Conservation (phyloP, 805 yeast genomes). For the Ogataea ganodermae region DNA sequence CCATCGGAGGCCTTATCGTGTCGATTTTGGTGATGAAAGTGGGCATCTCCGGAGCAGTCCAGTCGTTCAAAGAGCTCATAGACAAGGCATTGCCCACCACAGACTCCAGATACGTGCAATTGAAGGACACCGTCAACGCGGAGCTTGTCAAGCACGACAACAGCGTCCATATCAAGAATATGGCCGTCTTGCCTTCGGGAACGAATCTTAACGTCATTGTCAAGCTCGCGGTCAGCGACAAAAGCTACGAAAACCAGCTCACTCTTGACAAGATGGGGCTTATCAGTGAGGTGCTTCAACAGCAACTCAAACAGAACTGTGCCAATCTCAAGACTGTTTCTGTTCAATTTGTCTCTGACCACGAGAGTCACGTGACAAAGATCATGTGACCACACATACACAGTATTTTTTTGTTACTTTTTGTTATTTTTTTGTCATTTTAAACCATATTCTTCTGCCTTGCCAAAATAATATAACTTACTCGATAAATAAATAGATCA, state of each 20-base stretch:
- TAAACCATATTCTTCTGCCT: too few relatives aligned
- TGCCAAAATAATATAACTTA: too few relatives aligned
- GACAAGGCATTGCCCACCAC: constrained; percentile 64
- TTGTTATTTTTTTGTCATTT: too few relatives aligned
- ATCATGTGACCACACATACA: background rate
- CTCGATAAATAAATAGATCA: too few relatives aligned
- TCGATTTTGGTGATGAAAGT: constrained; percentile 81
- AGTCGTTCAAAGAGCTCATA: constrained; percentile 72
- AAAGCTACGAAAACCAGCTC: constrained; percentile 30
- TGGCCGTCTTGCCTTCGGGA: constrained; percentile 54
- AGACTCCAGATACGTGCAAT: constrained; percentile 49
- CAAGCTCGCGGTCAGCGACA: constrained; percentile 35
- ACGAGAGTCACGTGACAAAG: constrained; percentile 4
- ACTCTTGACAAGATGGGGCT: constrained; percentile 37
- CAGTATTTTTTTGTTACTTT: too few relatives aligned
- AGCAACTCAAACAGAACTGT: constrained; percentile 37
- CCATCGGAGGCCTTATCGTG: constrained; percentile 88
- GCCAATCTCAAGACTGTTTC: constrained; percentile 36
- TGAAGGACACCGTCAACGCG: constrained; percentile 40
- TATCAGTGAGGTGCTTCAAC: constrained; percentile 29
- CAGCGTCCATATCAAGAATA: constrained; percentile 37
- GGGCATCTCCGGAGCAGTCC: constrained; percentile 72
- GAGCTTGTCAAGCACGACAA: constrained; percentile 36
- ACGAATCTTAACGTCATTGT: constrained; percentile 49
- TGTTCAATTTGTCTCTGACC: constrained; percentile 35